These are phyloP conservation scores for Cyberlindnera euphorbiae DNA, from an alignment of 805 yeast species.

Conservation along the genomic window DNA sequence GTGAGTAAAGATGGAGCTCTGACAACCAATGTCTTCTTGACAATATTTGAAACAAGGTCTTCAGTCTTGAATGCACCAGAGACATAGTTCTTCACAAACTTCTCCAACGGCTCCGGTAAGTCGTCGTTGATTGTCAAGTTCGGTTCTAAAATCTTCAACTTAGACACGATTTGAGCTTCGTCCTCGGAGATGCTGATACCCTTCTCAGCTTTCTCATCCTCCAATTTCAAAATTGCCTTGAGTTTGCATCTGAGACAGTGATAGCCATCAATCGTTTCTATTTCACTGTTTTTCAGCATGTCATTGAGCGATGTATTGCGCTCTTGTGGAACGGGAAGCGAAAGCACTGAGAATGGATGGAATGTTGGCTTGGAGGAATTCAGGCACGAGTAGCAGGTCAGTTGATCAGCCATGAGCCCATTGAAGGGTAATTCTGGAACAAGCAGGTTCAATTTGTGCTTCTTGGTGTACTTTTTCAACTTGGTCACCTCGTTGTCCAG, in stretches of 20 bases:
- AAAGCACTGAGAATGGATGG: conserved; percentile 63
- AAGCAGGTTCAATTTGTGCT: conserved; percentile 13
- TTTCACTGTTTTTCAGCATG: conserved; percentile 51
- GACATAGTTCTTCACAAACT: conserved; percentile 43
- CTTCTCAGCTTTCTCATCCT: conserved; percentile 19
- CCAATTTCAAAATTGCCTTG: conserved; percentile 35
- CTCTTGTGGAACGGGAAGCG: conserved; percentile 66
- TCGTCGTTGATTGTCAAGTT: conserved; percentile 59
- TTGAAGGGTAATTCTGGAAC: conserved; percentile 70
- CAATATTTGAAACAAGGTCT: conserved; percentile 56
- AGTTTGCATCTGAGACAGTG: conserved; percentile 73
- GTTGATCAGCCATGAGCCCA: conserved; percentile 60
- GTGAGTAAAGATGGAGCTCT: conserved; percentile 68
- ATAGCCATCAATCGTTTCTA: conserved; percentile 72
- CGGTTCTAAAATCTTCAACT: conserved; percentile 32
- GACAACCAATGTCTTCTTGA: conserved; percentile 56
- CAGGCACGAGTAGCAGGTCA: conserved; percentile 67
- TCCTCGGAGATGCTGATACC: conserved; percentile 20
- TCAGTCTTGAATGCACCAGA: conserved; percentile 40
- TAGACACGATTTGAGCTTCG: conserved; percentile 30
- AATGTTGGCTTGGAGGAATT: conserved; percentile 52
- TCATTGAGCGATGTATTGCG: conserved; percentile 42
- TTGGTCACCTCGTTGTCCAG: conserved; percentile 58
- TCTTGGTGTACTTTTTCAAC: conserved; percentile 31
- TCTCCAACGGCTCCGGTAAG: conserved; percentile 44